Conservation (phyloP, 2,329 filamentous ascomycete genomes). For the Ampelomyces quisqualis region DNA sequence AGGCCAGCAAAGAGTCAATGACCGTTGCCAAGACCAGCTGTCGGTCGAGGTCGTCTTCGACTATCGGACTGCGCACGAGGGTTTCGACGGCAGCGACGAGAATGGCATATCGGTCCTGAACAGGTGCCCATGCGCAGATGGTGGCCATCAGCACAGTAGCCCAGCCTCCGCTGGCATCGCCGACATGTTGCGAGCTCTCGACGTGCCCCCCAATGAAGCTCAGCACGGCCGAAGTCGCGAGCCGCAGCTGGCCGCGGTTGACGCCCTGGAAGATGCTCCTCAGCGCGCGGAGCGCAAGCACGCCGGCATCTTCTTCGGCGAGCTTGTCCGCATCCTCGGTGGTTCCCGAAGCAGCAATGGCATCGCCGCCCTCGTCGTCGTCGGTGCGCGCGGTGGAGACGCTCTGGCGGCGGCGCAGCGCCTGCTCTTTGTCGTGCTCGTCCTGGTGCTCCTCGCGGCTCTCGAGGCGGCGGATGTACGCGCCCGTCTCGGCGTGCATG, state of each 20-base stretch:
- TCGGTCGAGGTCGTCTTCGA: slow-evolving; percentile 69
- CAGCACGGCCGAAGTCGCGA: slow-evolving; percentile 71
- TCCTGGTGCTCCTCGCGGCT: slow-evolving; percentile 68
- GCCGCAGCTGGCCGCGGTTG: slow-evolving; percentile 77
- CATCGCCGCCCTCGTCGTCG: slow-evolving; percentile 67
- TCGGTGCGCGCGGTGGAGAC: slow-evolving; percentile 73
- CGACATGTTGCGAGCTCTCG: slow-evolving; percentile 26
- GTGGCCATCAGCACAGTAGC: slow-evolving; percentile 78
- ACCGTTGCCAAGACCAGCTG: slow-evolving; percentile 76
- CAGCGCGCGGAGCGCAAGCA: slow-evolving; percentile 81
- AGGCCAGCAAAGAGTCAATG: slow-evolving; percentile 79
- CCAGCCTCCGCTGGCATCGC: slow-evolving; percentile 64
- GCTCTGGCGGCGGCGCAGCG: slow-evolving; percentile 70
- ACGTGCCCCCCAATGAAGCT: slow-evolving; percentile 62
- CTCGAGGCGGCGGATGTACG: slow-evolving; percentile 68
- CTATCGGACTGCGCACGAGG: slow-evolving; percentile 66
- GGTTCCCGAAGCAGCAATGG: slow-evolving; percentile 71
- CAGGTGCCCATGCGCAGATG: slow-evolving; percentile 82
- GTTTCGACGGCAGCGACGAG: slow-evolving; percentile 78
- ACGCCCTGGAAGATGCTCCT: slow-evolving; percentile 82
- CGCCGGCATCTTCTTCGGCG: slow-evolving; percentile 83
- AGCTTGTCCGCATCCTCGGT: slow-evolving; percentile 85
- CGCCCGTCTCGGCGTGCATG: slow-evolving; percentile 72
- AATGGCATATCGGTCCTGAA: slow-evolving; percentile 92
- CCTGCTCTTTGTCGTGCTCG: slow-evolving; percentile 65